Percentiles rank a stretch among this genome's conserved stretches.
phyloP scores from a whole-genome alignment of 352 stramenopile genomes.

The Phytopythium delawarense region DNA sequence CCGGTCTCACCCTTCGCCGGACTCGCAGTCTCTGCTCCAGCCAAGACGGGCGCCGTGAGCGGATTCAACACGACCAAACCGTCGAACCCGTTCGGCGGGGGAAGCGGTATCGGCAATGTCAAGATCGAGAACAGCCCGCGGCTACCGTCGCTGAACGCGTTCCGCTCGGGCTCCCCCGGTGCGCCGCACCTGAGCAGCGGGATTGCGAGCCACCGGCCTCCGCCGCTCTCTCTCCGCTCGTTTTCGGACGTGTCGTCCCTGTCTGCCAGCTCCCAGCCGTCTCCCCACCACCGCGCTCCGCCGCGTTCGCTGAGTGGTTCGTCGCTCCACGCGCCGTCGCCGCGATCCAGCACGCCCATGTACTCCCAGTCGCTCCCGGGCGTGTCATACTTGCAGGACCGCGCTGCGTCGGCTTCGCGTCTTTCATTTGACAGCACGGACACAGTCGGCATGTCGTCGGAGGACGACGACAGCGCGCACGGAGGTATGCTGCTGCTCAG shows the following conservation, averaged over 20 bases:
- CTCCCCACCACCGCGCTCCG: slow-evolving; percentile 19
- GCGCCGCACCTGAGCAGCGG: slow-evolving; percentile 50
- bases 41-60: slow-evolving; percentile 32
- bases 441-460: slow-evolving; percentile 58
- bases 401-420: slow-evolving; percentile 20
- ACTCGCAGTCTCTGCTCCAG: slow-evolving; percentile 62
- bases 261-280: slow-evolving; percentile 33
- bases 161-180: slow-evolving; percentile 58
- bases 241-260: slow-evolving; percentile 48
- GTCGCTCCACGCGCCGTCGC: slow-evolving; percentile 17
- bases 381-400: slow-evolving; percentile 57
- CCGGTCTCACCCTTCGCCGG: slow-evolving; percentile 69
- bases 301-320: not conserved
- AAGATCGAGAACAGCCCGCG: slow-evolving; percentile 62
- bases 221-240: slow-evolving; percentile 52
- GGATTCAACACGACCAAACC: slow-evolving; percentile 19
- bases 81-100: slow-evolving; percentile 48
- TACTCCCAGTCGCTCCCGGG: slow-evolving; percentile 73
- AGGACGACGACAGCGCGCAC: slow-evolving; percentile 49
- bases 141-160: slow-evolving; percentile 64
- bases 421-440: slow-evolving; percentile 65
- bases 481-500: slow-evolving; percentile 62
- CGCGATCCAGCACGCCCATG: slow-evolving; percentile 22
- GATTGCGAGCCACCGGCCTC: slow-evolving; percentile 44
- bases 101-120: slow-evolving; percentile 14